Percentiles rank a stretch among this genome's conserved stretches.
phyloP scores from a whole-genome alignment of 768 basidiomycete species.

The Porpolomopsis calyptriformis region DNA sequence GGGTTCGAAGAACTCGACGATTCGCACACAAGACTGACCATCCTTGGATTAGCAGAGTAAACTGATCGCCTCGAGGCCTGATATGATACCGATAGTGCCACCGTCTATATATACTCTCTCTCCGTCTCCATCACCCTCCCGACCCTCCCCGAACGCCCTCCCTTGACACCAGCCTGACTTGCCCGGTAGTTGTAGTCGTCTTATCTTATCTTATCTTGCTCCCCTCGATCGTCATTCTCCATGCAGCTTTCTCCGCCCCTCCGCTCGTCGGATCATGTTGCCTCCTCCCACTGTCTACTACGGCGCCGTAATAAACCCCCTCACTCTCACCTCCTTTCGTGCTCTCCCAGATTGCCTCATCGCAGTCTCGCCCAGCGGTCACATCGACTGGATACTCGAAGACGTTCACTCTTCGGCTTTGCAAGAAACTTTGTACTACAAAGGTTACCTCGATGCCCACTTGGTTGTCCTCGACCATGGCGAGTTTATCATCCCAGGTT shows the following conservation, averaged over 20 bases:
- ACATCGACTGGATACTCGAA: slow-evolving; percentile 63
- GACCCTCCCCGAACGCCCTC: too few species aligned
- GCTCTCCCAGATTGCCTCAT: slow-evolving; percentile 39
- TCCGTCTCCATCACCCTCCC: too few species aligned
- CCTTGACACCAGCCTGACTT: too few species aligned
- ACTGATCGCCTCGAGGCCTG: background rate
- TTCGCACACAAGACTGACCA: background rate
- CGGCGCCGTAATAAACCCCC: slow-evolving; percentile 41
- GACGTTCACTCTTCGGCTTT: slow-evolving; percentile 40
- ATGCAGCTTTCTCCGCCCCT: background rate
- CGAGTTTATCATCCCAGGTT: slow-evolving; percentile 76
- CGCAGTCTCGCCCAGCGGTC: slow-evolving; percentile 36
- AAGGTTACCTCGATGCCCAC: slow-evolving; percentile 38
- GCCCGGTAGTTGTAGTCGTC: background rate
- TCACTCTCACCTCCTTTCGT: slow-evolving; percentile 23
- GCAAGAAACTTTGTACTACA: slow-evolving; percentile 38
- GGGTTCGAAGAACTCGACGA: background rate
- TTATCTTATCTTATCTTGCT: background rate
- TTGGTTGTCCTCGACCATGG: slow-evolving; percentile 36
- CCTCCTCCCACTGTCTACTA: slow-evolving; percentile 34
- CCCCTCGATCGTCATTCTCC: background rate
- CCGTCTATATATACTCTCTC: too few species aligned
- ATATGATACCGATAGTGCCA: too few species aligned
- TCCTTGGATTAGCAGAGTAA: background rate
- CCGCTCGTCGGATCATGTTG: slow-evolving; percentile 1